Conservation (phyloP, 2,329 filamentous ascomycete genomes). For the Hymenoscyphus fructigenus region DNA sequence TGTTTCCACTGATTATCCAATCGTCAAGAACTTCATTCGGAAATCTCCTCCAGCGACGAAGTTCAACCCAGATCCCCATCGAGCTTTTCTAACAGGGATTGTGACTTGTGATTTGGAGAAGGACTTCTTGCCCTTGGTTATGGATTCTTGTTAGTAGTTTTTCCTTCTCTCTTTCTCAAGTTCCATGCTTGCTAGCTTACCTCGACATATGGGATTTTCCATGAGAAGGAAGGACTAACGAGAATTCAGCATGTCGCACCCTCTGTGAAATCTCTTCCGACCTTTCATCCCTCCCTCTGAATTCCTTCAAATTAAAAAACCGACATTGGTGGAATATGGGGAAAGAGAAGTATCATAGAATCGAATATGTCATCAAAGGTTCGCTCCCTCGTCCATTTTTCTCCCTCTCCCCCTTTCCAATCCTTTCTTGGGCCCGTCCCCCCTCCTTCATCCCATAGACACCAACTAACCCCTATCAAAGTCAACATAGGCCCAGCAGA, state of each 20-base stretch:
- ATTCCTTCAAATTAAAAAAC: slow-evolving; percentile 22
- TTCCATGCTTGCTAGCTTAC: not conserved
- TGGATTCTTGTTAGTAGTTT: slow-evolving; percentile 13
- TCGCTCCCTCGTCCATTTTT: not conserved
- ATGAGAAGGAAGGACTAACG: not conserved
- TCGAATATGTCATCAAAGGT: slow-evolving; percentile 14
- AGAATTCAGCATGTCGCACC: slow-evolving; percentile 8
- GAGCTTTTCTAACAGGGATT: slow-evolving; percentile 15
- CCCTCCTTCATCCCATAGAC: no score
- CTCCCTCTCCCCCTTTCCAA: not conserved
- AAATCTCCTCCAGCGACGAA: slow-evolving; percentile 15
- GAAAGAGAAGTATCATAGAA: slow-evolving; percentile 17
- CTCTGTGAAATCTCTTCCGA: slow-evolving; percentile 19
- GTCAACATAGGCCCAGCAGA: slow-evolving; percentile 19
- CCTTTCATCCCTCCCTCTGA: slow-evolving; percentile 17
- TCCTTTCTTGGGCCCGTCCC: no score
- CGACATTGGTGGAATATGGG: slow-evolving; percentile 21
- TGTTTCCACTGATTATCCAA: slow-evolving; percentile 21
- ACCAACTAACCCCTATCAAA: slow-evolving; percentile 10
- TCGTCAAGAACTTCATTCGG: slow-evolving; percentile 16
- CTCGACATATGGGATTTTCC: no score
- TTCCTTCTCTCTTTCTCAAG: not conserved
- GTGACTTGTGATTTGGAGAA: slow-evolving; percentile 16
- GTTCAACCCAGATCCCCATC: slow-evolving; percentile 12
- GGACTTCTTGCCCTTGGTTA: slow-evolving; percentile 14